Evolutionary conservation across 2,329 filamentous ascomycete genomes (phyloP), one percentile per base, ranked within the genome.

Genomic region (Ambrosiella cleistominuta): DNA sequence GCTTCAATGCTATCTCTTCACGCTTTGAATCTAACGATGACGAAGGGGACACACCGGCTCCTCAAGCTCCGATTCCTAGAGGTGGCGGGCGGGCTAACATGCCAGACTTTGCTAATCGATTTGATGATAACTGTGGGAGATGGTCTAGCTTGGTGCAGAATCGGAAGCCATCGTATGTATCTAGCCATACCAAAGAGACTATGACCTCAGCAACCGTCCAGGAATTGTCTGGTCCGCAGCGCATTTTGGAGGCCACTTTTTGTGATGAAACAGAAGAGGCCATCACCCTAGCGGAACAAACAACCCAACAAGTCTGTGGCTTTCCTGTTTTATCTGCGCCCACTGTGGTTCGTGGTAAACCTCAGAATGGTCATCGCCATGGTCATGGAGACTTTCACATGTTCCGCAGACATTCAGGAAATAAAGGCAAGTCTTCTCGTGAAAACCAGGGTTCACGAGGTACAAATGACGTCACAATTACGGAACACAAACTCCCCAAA

Each of bases 1-100:
- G 45, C 19, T 42, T 51, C n/a, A 35, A 53, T 9, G 15, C 37
- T 36, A 52, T 12, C 12, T 54, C 56, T 17, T 44, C 56, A 50
- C 50, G 37, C 39, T 60, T 57, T 49, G 49, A 47, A 49, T 60
- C 57, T 40, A 19, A 40, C 7, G 52, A 56, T 17, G 38, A 45
- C 40, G 15, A 40, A 11, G 56, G 55, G 13, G 39, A 53, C 12
- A 38, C 7, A 11, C 42, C 45, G 8, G 52, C 37, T 13, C 52
- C 39, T 35, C 39, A 7, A 12, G 13, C 49, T 17, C 39, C 52
- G 11, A 2, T 54, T 42, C 52, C 39, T 7, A 37, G 37, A 5
- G 38, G 38, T 17, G 4, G n/a, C n/a, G 47, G 17, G 47, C 27
- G 8, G 27, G 19, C 8, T 7, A 11, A 9, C 47, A 27, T 9